phyloP scores from a whole-genome alignment of 768 basidiomycete species.

The Naematelia aurantialba region DNA sequence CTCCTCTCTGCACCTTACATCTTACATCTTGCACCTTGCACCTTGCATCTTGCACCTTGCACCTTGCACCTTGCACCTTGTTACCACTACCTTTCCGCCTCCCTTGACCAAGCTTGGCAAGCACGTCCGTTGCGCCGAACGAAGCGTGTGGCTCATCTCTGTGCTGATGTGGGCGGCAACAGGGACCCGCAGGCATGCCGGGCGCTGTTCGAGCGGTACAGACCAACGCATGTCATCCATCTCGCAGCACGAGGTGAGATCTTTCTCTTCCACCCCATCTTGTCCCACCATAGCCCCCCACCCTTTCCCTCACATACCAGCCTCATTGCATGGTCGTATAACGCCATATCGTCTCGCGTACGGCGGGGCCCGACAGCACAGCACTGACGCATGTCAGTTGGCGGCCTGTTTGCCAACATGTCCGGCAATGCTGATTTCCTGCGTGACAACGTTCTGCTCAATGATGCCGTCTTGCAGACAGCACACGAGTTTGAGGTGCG shows the following conservation, averaged over 20 bases:
- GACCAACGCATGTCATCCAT: constrained; percentile 94
- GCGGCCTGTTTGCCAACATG: constrained; percentile 94
- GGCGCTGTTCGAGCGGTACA: constrained; percentile 79
- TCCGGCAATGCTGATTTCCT: constrained; percentile 91
- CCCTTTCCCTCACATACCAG: neutral
- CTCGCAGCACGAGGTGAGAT: constrained; percentile 77
- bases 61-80: too few species aligned
- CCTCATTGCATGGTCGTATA: neutral
- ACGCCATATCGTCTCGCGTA: neutral
- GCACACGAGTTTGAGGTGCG: constrained; percentile 60
- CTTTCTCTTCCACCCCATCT: neutral
- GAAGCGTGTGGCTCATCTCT: too few species aligned
- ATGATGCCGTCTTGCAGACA: constrained; percentile 83
- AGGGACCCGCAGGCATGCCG: constrained; percentile 66
- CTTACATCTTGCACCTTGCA: too few species aligned
- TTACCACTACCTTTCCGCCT: neutral
- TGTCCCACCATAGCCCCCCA: neutral
- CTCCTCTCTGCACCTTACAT: neutral
- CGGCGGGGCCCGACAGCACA: neutral
- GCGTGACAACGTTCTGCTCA: constrained; percentile 90
- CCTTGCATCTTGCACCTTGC: too few species aligned
- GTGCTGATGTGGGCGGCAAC: neutral
- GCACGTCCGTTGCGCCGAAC: too few species aligned
- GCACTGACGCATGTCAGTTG: constrained; percentile 58
- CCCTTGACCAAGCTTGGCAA: too few species aligned